Evolutionary conservation across 2,329 filamentous ascomycete genomes (phyloP), one percentile per base, ranked within the genome.

Genomic region (Fusarium clavum): DNA sequence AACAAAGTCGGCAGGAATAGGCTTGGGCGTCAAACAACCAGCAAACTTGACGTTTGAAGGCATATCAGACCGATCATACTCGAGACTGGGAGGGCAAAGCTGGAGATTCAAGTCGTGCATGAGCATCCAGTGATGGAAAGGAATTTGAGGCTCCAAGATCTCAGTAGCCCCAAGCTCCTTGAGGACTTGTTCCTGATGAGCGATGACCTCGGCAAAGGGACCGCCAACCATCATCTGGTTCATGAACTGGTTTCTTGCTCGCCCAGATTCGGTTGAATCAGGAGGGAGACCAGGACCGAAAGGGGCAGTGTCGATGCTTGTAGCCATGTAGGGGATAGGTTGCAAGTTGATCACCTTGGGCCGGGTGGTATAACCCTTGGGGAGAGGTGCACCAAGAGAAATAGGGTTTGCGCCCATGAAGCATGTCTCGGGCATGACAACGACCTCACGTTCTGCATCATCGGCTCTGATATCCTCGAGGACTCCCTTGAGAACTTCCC

Each of bases 401-500:
- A 83, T 78, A 0, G 84, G 82, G 1, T 79, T 64, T 13, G 77
- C 66, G 1, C 81, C 83, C 57, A 79, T 74, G 46, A 79, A 81
- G 5, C 78, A 71, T 5, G 76, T 73, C 69, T 87, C 85, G 34
- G 77, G 77, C n/a, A 86, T 54, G 14, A 84, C 73, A 22, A 87
- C 65, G 29, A 86, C 76, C 30, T 82, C 76, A 11, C 80, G 76
- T 6, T 64, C 67, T 5, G 79, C 77, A 32, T 81, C 75, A 3
- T 75, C 58, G 10, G 75, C 73, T 4, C 77, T 75, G 30, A 81
- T 63, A 6, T 69, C 73, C 71, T 79, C 78, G 16, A 83, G 80
- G 4, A 79, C 75, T 12, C 59, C 62, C 57, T 81, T 79, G 9
- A 82, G 46, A 16, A 77, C 75, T 43, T 73, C 61, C 61, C 80